Conservation (phyloP, 1,284 basidiomycete species). For the Sporisorium sorghi region DNA sequence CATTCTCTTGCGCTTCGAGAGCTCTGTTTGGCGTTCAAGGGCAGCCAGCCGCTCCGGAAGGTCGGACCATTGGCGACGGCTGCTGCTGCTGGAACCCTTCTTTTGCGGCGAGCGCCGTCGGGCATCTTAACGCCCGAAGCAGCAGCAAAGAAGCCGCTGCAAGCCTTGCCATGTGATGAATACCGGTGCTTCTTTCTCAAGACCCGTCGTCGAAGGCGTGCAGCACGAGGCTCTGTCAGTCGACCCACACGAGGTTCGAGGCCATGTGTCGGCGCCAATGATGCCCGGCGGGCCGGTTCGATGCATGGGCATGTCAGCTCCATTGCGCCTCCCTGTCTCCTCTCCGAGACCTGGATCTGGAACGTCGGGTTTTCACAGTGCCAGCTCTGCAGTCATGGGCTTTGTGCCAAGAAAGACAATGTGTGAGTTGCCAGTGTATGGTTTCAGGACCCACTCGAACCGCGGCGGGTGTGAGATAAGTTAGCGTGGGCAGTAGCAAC, state of each 20-base stretch:
- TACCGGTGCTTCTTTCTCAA: neutral
- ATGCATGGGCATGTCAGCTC: neutral
- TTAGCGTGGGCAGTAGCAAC: neutral
- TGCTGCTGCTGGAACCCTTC: neutral
- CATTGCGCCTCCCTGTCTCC: neutral
- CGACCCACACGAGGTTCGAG: neutral
- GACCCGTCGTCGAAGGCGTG: neutral
- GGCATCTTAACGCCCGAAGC: neutral
- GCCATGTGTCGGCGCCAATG: slow-evolving; percentile 3
- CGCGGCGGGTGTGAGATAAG: neutral
- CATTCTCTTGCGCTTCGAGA: neutral
- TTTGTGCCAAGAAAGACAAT: neutral
- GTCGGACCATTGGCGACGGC: too few relatives aligned
- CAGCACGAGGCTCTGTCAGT: neutral
- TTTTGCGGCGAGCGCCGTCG: neutral
- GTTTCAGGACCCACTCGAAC: neutral
- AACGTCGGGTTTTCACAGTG: neutral
- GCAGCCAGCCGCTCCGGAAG: too few relatives aligned
- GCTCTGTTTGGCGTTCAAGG: too few relatives aligned
- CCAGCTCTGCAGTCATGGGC: neutral
- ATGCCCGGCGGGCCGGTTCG: neutral
- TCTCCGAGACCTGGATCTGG: neutral
- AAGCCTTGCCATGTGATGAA: neutral
- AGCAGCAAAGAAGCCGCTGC: neutral
- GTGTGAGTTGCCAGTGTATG: neutral